Evolutionary conservation across 306 rosid species (phyloP).

Genomic region (Pterocarpus santalinus): DNA sequence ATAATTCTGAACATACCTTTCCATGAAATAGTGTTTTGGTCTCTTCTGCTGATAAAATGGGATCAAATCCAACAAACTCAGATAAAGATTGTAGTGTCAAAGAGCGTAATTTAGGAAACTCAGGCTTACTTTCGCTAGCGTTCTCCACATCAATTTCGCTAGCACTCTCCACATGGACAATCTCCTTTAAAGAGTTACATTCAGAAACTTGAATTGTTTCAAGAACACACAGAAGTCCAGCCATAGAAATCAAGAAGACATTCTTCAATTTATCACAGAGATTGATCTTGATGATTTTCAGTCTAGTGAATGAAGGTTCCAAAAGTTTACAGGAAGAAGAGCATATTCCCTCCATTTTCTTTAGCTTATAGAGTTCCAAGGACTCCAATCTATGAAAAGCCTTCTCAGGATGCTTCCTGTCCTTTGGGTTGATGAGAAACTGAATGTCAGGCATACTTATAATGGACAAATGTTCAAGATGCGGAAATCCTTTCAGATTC

Average conservation of each 20-base stretch:
- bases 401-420: neutral
- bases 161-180: conserved; percentile 4
- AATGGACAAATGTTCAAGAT: conserved; percentile 46
- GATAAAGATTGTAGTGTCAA: neutral
- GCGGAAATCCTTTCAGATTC: conserved; percentile 45
- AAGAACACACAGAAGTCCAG: conserved; percentile 34
- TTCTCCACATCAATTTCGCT: neutral
- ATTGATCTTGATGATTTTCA: conserved; percentile 43
- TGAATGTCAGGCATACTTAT: neutral
- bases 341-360: conserved; percentile 18
- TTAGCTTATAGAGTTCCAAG: conserved; percentile 24
- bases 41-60: neutral
- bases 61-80: conserved; percentile 16
- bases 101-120: conserved; percentile 23
- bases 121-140: neutral
- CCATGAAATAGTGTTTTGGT: neutral
- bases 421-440: conserved; percentile 31
- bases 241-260: conserved; percentile 27
- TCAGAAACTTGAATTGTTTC: conserved; percentile 50
- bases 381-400: conserved; percentile 48
- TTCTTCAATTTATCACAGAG: conserved; percentile 16
- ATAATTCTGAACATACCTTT: conserved; percentile 1
- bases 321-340: conserved; percentile 23
- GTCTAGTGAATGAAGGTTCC: conserved; percentile 36
- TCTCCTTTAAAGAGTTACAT: conserved; percentile 38